These are phyloP conservation scores for Auriscalpium microsporum DNA, from an alignment of 768 basidiomycete species.

Conservation along the genomic window DNA sequence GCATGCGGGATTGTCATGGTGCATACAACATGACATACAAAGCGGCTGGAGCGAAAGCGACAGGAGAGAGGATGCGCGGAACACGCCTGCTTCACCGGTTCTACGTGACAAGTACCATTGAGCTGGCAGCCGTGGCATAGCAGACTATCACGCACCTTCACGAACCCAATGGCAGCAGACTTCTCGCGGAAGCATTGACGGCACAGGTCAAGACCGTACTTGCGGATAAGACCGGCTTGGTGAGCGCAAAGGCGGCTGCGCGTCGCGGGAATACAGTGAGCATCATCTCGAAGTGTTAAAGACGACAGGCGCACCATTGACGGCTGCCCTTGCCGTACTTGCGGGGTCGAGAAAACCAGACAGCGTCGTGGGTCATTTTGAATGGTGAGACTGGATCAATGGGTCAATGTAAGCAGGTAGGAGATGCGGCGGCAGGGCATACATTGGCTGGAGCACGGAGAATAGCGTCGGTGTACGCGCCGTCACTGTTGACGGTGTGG, in stretches of 20 bases:
- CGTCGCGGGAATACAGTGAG: background rate
- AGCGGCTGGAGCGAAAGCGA: too few relatives aligned
- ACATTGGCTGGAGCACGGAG: conserved; percentile 10
- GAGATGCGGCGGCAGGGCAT: background rate
- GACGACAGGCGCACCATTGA: conserved; percentile 61
- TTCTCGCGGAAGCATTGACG: conserved; percentile 99
- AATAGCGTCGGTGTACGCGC: background rate
- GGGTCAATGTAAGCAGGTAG: background rate
- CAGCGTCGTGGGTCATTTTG: conserved; percentile 95
- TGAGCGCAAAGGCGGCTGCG: conserved; percentile 90
- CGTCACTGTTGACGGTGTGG: background rate
- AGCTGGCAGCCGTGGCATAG: too few relatives aligned
- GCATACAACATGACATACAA: too few relatives aligned
- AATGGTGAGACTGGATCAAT: conserved; percentile 1
- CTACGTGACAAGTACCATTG: too few relatives aligned
- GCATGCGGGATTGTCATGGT: too few relatives aligned
- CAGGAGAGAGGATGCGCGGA: too few relatives aligned
- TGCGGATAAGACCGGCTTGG: conserved; percentile 95
- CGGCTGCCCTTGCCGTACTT: conserved; percentile 94
- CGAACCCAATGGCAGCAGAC: conserved; percentile 86
- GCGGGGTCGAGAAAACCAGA: conserved; percentile 95
- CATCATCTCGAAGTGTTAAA: background rate
- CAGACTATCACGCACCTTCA: conserved; percentile 54
- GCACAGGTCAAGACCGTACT: conserved; percentile 95
- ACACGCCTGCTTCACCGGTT: too few relatives aligned